Percentiles rank a stretch among this genome's conserved stretches.
Evolutionary conservation across 2,329 filamentous ascomycete genomes (phyloP).

Genomic region (Ampelomyces quisqualis): DNA sequence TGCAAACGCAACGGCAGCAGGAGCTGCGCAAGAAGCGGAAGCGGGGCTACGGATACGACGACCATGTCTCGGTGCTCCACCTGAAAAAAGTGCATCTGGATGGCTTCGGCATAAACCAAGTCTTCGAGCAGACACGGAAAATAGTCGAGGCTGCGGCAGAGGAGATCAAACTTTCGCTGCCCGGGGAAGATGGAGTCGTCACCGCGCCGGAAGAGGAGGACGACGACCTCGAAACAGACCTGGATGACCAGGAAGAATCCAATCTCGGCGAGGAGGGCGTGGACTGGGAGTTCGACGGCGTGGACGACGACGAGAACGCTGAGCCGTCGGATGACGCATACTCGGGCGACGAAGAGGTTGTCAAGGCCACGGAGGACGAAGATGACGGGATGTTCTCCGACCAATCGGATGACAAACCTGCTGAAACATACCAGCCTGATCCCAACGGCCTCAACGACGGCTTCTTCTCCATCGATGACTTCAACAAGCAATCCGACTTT

Average conservation of each 20-base stretch:
- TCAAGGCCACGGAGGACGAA: conserved; percentile 36
- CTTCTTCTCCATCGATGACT: conserved; percentile 96
- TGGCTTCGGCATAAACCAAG: conserved; percentile 82
- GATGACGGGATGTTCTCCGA: conserved; percentile 38
- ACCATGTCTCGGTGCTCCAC: conserved; percentile 61
- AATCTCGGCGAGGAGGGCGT: conserved; percentile 37
- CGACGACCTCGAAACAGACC: conserved; percentile 41
- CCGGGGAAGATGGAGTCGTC: conserved; percentile 28
- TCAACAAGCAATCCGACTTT: conserved; percentile 90
- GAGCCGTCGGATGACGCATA: conserved; percentile 33
- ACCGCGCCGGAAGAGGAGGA: conserved; percentile 28
- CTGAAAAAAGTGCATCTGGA: conserved; percentile 81
- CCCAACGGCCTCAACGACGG: conserved; percentile 89
- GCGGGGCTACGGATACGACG: conserved; percentile 55
- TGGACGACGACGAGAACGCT: conserved; percentile 35
- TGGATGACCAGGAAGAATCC: conserved; percentile 35
- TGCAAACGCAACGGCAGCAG: conserved; percentile 68
- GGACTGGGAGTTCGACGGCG: conserved; percentile 38
- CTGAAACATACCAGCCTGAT: conserved; percentile 66
- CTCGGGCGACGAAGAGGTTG: conserved; percentile 32
- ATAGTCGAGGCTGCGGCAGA: conserved; percentile 68
- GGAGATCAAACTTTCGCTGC: conserved; percentile 55
- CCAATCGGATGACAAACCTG: conserved; percentile 48
- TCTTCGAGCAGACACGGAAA: conserved; percentile 90
- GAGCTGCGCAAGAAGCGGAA: conserved; percentile 75